phyloP scores from a whole-genome alignment of 1,284 basidiomycete genomes.

The Melampsora larici-populina region DNA sequence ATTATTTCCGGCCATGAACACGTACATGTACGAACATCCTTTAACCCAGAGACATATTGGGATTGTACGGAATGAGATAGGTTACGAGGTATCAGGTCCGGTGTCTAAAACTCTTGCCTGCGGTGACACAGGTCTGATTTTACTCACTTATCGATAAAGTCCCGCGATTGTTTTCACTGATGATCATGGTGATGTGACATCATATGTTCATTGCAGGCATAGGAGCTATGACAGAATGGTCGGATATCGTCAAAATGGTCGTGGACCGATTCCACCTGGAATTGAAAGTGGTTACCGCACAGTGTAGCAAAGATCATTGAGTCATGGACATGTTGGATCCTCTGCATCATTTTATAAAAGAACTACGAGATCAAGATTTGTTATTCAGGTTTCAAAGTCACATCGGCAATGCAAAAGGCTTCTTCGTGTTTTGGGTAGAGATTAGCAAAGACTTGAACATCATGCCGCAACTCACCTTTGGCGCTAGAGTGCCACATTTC shows the following conservation, averaged over 20 bases:
- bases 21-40: slow-evolving; percentile 93
- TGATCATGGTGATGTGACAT: slow-evolving; percentile 14
- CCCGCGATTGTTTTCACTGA: slow-evolving; percentile 27
- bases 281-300: neutral
- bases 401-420: too few relatives aligned
- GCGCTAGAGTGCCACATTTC: too few relatives aligned
- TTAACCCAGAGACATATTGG: slow-evolving; percentile 77
- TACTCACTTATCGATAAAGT: neutral
- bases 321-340: too few relatives aligned
- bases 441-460: too few relatives aligned
- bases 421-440: too few relatives aligned
- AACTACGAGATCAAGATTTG: too few relatives aligned
- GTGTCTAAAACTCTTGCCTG: slow-evolving; percentile 83
- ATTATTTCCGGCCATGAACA: slow-evolving; percentile 97
- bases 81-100: slow-evolving; percentile 77
- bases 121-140: slow-evolving; percentile 73
- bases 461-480: too few relatives aligned
- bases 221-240: slow-evolving; percentile 92
- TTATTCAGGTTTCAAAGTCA: too few relatives aligned
- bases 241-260: slow-evolving; percentile 60
- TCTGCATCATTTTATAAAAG: too few relatives aligned
- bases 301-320: too few relatives aligned
- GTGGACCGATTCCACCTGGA: slow-evolving; percentile 6
- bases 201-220: slow-evolving; percentile 63
- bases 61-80: slow-evolving; percentile 67